Evolutionary conservation across 2,329 filamentous ascomycete species (phyloP).

Genomic region (Talaromyces marneffei): DNA sequence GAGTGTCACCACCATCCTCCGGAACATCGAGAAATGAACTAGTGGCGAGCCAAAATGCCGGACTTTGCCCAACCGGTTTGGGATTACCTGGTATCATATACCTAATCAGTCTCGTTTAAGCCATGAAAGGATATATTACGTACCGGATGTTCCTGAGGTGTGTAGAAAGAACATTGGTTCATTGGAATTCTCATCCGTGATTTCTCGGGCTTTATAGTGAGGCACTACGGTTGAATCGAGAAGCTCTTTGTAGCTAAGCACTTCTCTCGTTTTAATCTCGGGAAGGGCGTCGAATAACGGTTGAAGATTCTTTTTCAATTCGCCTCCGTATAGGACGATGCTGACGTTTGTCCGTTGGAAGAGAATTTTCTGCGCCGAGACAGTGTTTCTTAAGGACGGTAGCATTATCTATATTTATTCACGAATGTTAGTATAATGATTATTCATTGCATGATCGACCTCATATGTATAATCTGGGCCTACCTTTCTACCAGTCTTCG

Average conservation of each 20-base stretch:
- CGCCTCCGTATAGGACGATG: constrained; percentile 9
- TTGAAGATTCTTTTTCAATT: constrained; percentile 13
- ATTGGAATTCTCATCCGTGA: constrained; percentile 10
- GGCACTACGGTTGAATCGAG: neutral
- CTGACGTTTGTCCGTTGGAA: constrained; percentile 12
- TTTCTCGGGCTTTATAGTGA: constrained; percentile 6
- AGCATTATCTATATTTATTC: constrained; percentile 7
- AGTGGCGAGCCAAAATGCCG: constrained; percentile 3
- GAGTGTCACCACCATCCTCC: neutral
- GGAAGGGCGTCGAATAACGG: constrained; percentile 10
- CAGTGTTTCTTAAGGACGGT: constrained; percentile 14
- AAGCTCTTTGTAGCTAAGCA: neutral
- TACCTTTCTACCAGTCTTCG: constrained; percentile 15
- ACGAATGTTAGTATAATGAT: neutral
- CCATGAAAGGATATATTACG: neutral
- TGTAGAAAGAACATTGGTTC: constrained; percentile 13
- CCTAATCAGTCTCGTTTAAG: neutral
- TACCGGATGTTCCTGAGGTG: constrained; percentile 15
- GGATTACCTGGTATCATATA: constrained; percentile 7
- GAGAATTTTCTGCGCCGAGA: constrained; percentile 11
- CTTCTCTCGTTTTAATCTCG: neutral
- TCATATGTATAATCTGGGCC: neutral
- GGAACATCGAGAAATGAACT: neutral
- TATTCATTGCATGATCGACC: no score
- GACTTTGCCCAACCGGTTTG: constrained; percentile 10